These are phyloP conservation scores for Botrytis squamosa DNA, from an alignment of 2,329 filamentous ascomycete genomes.

Conservation along the genomic window DNA sequence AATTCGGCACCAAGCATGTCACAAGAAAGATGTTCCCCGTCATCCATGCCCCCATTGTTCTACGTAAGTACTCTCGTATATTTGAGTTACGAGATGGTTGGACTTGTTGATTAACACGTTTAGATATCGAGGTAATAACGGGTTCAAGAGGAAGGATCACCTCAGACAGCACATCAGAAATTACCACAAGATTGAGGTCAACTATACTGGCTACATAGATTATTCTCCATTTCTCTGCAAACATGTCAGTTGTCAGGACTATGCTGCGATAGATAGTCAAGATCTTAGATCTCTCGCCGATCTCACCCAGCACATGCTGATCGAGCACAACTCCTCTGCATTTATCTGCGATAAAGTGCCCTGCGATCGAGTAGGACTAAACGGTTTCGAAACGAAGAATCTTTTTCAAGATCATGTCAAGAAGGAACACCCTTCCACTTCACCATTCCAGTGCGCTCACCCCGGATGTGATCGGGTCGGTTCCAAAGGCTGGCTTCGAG, in stretches of 20 bases:
- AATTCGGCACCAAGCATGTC: conserved; percentile 11
- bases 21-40: conserved; percentile 3
- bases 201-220: rapidly evolving
- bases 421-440: conserved; percentile 25
- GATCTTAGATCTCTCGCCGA: not conserved
- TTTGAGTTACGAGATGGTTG: rapidly evolving
- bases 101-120: not conserved
- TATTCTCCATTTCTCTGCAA: not conserved
- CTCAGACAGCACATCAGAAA: not conserved
- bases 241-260: rapidly evolving
- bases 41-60: conserved; percentile 16
- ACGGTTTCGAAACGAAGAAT: conserved; percentile 16
- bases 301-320: not conserved
- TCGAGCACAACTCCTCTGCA: not conserved
- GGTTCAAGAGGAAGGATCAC: conserved; percentile 16
- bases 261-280: rapidly evolving
- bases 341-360: not conserved
- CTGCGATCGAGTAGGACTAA: conserved; percentile 9
- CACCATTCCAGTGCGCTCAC: conserved; percentile 25
- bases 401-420: conserved; percentile 25
- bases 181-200: not conserved
- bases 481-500: conserved; percentile 27
- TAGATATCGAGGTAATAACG: conserved; percentile 8
- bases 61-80: not conserved
- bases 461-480: conserved; percentile 27